phyloP scores from a whole-genome alignment of 78 protist genomes.

The Chrysochromulina tobinii region DNA sequence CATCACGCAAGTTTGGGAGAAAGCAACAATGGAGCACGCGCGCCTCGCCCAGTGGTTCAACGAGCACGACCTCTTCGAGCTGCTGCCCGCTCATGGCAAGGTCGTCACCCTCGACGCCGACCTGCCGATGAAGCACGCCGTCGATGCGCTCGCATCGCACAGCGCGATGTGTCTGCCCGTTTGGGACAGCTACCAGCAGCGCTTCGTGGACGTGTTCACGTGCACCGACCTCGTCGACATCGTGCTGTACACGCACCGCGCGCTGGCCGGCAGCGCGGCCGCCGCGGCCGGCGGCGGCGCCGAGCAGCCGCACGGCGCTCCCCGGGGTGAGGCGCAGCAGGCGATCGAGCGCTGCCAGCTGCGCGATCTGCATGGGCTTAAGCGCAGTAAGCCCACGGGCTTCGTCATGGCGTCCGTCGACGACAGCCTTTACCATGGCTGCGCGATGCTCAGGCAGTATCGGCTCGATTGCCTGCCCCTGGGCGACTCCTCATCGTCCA shows the following conservation, averaged over 20 bases:
- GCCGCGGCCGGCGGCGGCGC: neutral
- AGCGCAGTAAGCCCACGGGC: neutral
- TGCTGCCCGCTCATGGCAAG: neutral
- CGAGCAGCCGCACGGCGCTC: neutral
- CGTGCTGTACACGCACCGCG: neutral
- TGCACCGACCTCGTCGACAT: constrained; percentile 2
- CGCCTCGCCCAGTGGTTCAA: neutral
- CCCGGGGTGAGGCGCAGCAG: neutral
- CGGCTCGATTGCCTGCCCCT: constrained; percentile 12
- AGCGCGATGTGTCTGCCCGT: neutral
- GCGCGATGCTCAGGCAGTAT: neutral
- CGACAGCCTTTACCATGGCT: neutral
- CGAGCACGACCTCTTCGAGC: neutral
- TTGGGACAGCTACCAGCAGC: neutral
- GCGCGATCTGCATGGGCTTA: neutral
- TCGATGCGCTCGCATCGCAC: constrained; percentile 12
- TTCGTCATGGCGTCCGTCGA: constrained; percentile 4
- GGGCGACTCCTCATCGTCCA: neutral
- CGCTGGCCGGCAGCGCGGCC: neutral
- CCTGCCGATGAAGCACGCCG: constrained; percentile 18
- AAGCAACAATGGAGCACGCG: too few species aligned
- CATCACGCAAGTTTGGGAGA: too few species aligned
- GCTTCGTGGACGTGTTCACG: neutral
- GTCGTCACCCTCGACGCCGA: constrained; percentile 14
- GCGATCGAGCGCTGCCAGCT: constrained; percentile 1